phyloP scores from a whole-genome alignment of 2,329 filamentous ascomycete genomes.

The Diaporthe eres region DNA sequence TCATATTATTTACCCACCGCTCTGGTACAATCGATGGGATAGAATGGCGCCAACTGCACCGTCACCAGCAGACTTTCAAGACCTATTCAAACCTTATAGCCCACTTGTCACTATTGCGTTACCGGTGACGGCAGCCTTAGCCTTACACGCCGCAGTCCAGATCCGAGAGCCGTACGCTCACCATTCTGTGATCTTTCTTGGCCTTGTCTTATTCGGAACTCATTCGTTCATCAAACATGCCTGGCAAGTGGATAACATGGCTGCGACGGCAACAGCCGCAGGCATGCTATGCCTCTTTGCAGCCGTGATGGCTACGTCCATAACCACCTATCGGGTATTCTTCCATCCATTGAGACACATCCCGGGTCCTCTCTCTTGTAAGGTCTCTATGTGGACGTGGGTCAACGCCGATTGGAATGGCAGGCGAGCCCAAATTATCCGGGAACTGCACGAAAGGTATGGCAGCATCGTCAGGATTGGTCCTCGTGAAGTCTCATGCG shows the following conservation, averaged over 20 bases:
- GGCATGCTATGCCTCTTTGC: constrained; percentile 3
- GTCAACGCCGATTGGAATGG: constrained; percentile 5
- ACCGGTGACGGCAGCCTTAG: constrained; percentile 13
- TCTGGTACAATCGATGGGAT: background rate
- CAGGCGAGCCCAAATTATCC: background rate
- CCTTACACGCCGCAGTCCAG: constrained; percentile 6
- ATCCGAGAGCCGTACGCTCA: constrained; percentile 15
- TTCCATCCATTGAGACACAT: constrained; percentile 21
- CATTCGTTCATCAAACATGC: constrained; percentile 14
- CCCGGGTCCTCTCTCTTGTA: background rate
- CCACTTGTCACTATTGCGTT: constrained; percentile 15
- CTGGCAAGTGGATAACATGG: background rate
- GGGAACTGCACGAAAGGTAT: constrained; percentile 13
- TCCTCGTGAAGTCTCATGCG: background rate
- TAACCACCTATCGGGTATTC: constrained; percentile 3
- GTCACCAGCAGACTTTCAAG: background rate
- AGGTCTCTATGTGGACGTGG: constrained; percentile 1
- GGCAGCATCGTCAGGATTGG: constrained; percentile 18
- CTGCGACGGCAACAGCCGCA: background rate
- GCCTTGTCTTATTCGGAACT: constrained; percentile 2
- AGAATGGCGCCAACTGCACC: background rate
- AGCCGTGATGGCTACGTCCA: background rate
- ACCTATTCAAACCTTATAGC: constrained; percentile 2
- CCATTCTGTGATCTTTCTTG: constrained; percentile 14
- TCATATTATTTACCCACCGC: background rate